Evolutionary conservation across 768 basidiomycete genomes (phyloP).

Genomic region (Naganishia antarctica): DNA sequence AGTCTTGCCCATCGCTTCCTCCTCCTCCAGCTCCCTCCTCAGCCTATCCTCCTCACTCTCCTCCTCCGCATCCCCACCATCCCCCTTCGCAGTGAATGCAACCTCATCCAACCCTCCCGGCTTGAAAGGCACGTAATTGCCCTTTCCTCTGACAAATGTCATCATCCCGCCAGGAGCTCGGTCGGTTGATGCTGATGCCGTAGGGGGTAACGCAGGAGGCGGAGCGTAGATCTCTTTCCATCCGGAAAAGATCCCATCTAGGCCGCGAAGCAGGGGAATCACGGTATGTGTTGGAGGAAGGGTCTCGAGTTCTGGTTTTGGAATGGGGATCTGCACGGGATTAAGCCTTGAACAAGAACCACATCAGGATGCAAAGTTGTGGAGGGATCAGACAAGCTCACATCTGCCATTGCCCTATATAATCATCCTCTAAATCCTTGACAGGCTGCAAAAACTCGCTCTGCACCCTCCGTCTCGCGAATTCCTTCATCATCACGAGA

Average conservation of each 20-base stretch:
- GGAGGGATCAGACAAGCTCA: constrained; percentile 47
- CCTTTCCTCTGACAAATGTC: constrained; percentile 88
- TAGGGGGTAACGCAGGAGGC: constrained; percentile 22
- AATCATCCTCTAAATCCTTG: constrained; percentile 62
- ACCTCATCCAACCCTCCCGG: constrained; percentile 84
- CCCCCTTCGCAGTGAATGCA: constrained; percentile 16
- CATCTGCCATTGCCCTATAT: constrained; percentile 80
- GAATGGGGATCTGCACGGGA: constrained; percentile 59
- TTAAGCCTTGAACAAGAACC: constrained; percentile 20
- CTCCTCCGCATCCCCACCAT: constrained; percentile 10
- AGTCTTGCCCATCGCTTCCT: constrained; percentile 43
- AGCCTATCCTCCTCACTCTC: constrained; percentile 47
- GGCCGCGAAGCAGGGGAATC: constrained; percentile 37
- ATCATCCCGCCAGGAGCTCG: constrained; percentile 60
- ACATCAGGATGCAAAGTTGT: constrained; percentile 2
- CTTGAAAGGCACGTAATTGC: constrained; percentile 85
- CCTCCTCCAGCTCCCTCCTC: constrained; percentile 40
- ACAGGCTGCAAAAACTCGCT: constrained; percentile 68
- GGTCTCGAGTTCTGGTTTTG: constrained; percentile 46
- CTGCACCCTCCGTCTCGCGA: constrained; percentile 59
- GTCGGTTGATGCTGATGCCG: constrained; percentile 68
- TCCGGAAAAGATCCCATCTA: constrained; percentile 38
- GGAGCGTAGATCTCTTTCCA: constrained; percentile 29
- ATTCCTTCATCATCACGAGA: constrained; percentile 17
- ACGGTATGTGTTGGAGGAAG: constrained; percentile 44